Conservation (phyloP, 257 asterid genomes). For the Ilex asprella region DNA sequence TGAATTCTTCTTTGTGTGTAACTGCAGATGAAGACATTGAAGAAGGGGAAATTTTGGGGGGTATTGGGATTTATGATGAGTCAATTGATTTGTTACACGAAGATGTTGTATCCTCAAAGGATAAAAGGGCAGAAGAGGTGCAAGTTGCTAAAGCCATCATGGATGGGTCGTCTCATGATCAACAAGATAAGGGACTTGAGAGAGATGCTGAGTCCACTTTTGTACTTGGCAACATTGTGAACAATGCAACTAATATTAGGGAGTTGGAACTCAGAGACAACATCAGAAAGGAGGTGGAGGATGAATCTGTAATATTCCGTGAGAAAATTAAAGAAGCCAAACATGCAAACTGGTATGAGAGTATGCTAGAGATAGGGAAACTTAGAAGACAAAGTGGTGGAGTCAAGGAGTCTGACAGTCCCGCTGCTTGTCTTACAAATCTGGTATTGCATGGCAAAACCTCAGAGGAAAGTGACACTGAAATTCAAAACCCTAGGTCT, state of each 20-base stretch:
- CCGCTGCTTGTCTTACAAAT: constrained; percentile 20
- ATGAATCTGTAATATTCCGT: constrained; percentile 16
- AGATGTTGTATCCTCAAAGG: constrained; percentile 24
- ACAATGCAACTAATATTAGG: constrained; percentile 19
- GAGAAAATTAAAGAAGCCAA: constrained; percentile 23
- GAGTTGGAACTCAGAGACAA: constrained; percentile 21
- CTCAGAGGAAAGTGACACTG: constrained; percentile 31
- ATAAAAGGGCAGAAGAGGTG: constrained; percentile 21
- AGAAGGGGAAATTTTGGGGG: constrained; percentile 78
- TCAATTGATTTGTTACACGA: constrained; percentile 33
- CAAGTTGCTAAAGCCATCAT: constrained; percentile 23
- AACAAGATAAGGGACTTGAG: constrained; percentile 17
- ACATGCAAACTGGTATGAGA: constrained; percentile 10
- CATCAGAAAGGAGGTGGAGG: constrained; percentile 21
- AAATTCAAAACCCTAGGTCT: constrained; percentile 23
- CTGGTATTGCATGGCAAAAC: constrained; percentile 24
- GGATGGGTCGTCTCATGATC: constrained; percentile 16
- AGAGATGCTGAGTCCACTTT: constrained; percentile 18
- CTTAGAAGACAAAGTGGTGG: constrained; percentile 8
- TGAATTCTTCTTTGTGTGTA: constrained; percentile 25
- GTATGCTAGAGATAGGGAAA: constrained; percentile 12
- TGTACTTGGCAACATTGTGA: constrained; percentile 12
- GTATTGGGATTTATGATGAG: constrained; percentile 27
- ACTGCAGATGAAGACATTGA: constrained; percentile 46
- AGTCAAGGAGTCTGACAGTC: constrained; percentile 10